Base-by-base conservation (phyloP, 352 stramenopile genomes). In the Aphanomyces astaci region DNA sequence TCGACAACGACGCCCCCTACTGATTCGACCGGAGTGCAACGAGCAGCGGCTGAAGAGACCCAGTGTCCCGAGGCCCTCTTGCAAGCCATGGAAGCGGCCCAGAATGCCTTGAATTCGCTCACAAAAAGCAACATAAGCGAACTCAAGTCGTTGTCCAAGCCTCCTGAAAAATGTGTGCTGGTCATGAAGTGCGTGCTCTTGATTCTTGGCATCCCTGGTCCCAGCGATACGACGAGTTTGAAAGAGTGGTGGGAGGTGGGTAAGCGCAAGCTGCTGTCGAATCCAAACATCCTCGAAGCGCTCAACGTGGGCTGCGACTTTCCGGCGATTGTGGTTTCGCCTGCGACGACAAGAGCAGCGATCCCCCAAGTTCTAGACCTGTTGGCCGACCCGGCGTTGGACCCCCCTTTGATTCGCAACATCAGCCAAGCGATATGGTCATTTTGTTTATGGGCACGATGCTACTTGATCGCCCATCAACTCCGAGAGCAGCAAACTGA, bases 131-230 rank as follows among this genome's bases (percentile, higher is more conserved):
- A 59, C 27, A 45, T 59, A 1, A 43, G 4, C 22, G 60, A 67
- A 45, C 60, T 67, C 39, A 67, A 67, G 45, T 43, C 45, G 2
- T 59, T 54, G 13, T 13, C 2, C 17, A 30, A 39, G 39, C 60
- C 60, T 22, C 60, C 60, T 2, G 17, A 17, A 9, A 13, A 24
- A 3, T 59, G 45, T 31, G 27, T 19, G 2, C 10, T 17, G 22
- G 48, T 59, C 4, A 59, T 67, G 45, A 36, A 67, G 45, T 67
- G 60, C 48, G 7, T 67, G 4, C 36, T 67, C 3, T 17, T 67
- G 9, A 67, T 67, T n/a, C 2, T 67, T 17, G 30, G 28, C 27
- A 24, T 57, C 5, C 28, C 60, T 17, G 28, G 30, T 7, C 4
- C 30, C 2, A 9, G 17, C 7, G 9, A 22, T 22, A 4, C 55